Conservation (phyloP, 441 rosid species). For the Gossypium davidsonii region DNA sequence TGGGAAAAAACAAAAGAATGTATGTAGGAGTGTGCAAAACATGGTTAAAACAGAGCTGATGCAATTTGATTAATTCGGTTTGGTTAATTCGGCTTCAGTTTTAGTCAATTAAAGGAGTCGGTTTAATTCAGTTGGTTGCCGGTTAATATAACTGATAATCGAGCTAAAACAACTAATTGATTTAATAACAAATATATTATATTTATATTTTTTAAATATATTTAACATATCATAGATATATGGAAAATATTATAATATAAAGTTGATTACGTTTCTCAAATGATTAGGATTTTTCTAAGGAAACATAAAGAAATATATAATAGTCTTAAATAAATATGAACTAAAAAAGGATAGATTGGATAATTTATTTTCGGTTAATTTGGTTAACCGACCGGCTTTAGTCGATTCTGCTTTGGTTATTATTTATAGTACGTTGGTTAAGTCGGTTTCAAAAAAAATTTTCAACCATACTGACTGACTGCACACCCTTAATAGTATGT, state of each 20-base stretch:
- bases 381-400: neutral
- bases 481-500: neutral
- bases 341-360: neutral
- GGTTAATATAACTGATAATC: neutral
- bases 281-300: neutral
- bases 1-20: neutral
- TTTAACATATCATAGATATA: neutral
- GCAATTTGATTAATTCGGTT: neutral
- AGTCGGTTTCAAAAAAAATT: neutral
- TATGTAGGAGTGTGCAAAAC: neutral
- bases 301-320: neutral
- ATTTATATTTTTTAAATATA: neutral
- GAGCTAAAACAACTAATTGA: neutral
- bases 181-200: neutral
- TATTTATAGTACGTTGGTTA: neutral
- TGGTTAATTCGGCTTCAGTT: neutral
- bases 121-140: neutral
- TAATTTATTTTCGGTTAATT: neutral
- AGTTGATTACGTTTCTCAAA: neutral
- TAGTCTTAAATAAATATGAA: neutral
- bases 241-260: neutral
- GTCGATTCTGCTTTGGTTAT: neutral
- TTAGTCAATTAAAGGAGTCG: neutral
- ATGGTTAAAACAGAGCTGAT: neutral
- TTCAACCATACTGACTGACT: neutral